These are phyloP conservation scores for Dipteronia sinensis DNA, from an alignment of 345 rosid genomes.

Conservation along the genomic window DNA sequence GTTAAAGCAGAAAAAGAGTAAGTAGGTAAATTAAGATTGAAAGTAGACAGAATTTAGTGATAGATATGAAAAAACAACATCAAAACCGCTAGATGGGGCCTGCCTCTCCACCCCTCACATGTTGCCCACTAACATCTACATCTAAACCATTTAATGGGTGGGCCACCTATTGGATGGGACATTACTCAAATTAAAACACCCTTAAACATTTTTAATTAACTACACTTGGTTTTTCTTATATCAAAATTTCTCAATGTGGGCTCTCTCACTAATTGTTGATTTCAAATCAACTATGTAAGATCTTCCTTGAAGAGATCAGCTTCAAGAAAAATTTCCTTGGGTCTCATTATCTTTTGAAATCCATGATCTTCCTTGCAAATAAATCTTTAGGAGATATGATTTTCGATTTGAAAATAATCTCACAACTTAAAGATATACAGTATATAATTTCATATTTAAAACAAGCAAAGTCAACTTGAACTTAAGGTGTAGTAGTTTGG, in stretches of 20 bases:
- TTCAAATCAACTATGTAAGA: slow-evolving; percentile 30
- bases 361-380: neutral
- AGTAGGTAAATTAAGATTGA: neutral
- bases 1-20: neutral
- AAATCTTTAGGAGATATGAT: neutral
- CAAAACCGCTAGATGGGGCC: slow-evolving; percentile 36
- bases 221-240: too few species aligned
- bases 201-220: slow-evolving; percentile 14
- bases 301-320: neutral
- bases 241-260: too few species aligned
- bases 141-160: slow-evolving; percentile 46
- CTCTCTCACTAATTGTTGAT: neutral
- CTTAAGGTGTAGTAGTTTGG: neutral
- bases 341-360: slow-evolving; percentile 24
- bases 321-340: neutral
- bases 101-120: slow-evolving; percentile 43
- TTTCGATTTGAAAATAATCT: neutral
- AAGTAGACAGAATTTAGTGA: neutral
- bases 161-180: slow-evolving; percentile 47
- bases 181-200: slow-evolving; percentile 17
- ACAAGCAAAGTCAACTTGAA: neutral
- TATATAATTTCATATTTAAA: too few species aligned
- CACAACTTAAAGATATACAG: too few species aligned
- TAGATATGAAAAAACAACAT: neutral
- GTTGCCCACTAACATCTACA: slow-evolving; percentile 55